Evolutionary conservation across 1,139 yeast genomes (phyloP), one percentile per base, ranked within the genome.

Genomic region (Yamadazyma dendronema): DNA sequence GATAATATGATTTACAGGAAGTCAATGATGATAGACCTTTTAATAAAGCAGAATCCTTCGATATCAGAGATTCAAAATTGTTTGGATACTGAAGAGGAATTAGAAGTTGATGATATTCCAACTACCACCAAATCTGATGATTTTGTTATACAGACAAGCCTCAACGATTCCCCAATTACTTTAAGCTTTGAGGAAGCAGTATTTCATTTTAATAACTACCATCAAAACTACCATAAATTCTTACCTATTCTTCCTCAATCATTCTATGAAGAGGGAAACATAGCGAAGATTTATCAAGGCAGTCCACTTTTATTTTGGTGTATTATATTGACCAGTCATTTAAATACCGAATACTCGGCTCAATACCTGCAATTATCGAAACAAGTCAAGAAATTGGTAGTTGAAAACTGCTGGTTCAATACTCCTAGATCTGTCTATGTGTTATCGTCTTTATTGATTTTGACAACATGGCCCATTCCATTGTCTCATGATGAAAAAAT

Each of bases 381-480:
- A 16, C 74, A 69, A 39, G 54, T 70, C 27, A 67, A 67, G 40
- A 48, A 60, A 15, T 56, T 69, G 46, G 74, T 70, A 29, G 75
- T 69, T 31, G 61, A 60, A 34, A 63, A 59, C 39, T 68, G 75
- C 50, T 71, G 76, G 77, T 54, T 65, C 37, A 57, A 62, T 33
- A 71, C 76, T 17, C 77, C 77, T 9, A 58, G 76, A 44, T 66
- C 72, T 17, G 63, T 70, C 13, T 68, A 66, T 43, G 62, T 69
- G 7, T 51, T 71, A 22, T 57, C 67, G 6, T 60, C 75, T 3
- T 57, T 71, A 33, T 54, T 70, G 31, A 60, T 71, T 19, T 59
- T 71, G 38, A 70, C 76, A 7, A 68, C 75, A 3, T 71, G 77
- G 77, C 72, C 75, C n/a, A 55, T 70, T 27, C 75, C 74, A 5